Evolutionary conservation across 805 yeast species (phyloP).

Genomic region (Wickerhamiella domercqiae): DNA sequence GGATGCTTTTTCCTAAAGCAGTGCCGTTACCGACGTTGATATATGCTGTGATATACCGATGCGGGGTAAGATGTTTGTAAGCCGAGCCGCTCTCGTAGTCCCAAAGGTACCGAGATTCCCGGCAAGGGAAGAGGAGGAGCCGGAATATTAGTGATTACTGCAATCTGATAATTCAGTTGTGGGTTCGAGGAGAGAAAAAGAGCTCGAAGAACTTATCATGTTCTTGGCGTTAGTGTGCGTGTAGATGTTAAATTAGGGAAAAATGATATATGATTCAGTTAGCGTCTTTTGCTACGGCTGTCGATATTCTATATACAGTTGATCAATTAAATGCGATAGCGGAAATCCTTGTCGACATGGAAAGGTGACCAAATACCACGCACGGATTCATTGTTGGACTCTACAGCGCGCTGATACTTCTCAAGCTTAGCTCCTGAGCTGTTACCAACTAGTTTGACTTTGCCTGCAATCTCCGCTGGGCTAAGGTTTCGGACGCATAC

Average conservation of each 20-base stretch:
- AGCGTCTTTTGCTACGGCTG: no score
- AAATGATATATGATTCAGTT: not conserved
- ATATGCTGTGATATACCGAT: not conserved
- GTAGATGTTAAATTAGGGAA: not conserved
- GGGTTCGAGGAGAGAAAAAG: no score
- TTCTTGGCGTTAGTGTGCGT: no score
- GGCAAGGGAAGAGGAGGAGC: no score
- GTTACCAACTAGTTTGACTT: constrained; percentile 47
- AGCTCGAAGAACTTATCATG: no score
- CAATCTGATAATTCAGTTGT: no score
- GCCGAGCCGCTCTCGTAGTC: no score
- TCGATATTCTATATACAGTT: not conserved
- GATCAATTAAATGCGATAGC: constrained; percentile 35
- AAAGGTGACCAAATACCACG: constrained; percentile 98
- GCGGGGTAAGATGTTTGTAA: no score
- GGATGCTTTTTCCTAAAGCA: not conserved
- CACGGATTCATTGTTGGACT: constrained; percentile 64
- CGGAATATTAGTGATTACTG: no score
- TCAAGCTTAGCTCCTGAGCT: constrained; percentile 49
- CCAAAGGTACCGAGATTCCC: no score
- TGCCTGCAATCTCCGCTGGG: constrained; percentile 44
- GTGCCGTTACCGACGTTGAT: not conserved
- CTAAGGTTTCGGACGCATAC: constrained; percentile 68
- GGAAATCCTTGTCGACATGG: constrained; percentile 44
- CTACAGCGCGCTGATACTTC: constrained; percentile 62